phyloP scores from a whole-genome alignment of 805 yeast species.

The Saturnispora sanitii region DNA sequence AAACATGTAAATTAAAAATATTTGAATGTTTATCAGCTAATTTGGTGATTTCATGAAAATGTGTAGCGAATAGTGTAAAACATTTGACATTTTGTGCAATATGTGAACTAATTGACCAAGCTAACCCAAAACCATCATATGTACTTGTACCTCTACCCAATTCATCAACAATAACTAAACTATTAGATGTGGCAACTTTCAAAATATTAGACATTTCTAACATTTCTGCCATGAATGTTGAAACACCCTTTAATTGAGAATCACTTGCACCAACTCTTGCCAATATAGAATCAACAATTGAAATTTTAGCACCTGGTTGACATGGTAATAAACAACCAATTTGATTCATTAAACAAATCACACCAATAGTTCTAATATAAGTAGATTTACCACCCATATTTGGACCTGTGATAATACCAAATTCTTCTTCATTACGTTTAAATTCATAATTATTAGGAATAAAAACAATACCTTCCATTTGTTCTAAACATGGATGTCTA shows the following conservation, averaged over 20 bases:
- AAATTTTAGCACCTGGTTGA: constrained; percentile 57
- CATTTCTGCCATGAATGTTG: constrained; percentile 97
- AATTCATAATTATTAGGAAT: constrained; percentile 84
- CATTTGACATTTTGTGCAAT: constrained; percentile 62
- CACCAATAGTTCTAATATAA: constrained; percentile 83
- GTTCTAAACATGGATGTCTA: constrained; percentile 91
- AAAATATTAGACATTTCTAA: constrained; percentile 84
- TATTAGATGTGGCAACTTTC: constrained; percentile 65
- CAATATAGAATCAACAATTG: constrained; percentile 81
- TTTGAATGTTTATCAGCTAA: constrained; percentile 51
- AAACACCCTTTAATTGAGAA: constrained; percentile 91
- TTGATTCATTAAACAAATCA: constrained; percentile 77
- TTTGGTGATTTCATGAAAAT: constrained; percentile 90
- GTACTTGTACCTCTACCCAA: constrained; percentile 92
- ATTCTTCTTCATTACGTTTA: constrained; percentile 45
- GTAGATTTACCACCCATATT: constrained; percentile 98
- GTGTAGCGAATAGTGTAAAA: constrained; percentile 90
- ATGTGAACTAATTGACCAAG: constrained; percentile 91
- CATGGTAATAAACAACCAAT: constrained; percentile 87
- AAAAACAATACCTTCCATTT: constrained; percentile 81
- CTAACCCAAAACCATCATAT: constrained; percentile 95
- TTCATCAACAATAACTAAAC: constrained; percentile 86
- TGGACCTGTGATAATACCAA: constrained; percentile 86
- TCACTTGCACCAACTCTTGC: constrained; percentile 99
- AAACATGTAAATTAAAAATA: constrained; percentile 82